A percentile compares a stretch with the other conserved stretches of the same genome.
Evolutionary conservation across 805 yeast genomes (phyloP).

Genomic region (Cyberlindnera americana): DNA sequence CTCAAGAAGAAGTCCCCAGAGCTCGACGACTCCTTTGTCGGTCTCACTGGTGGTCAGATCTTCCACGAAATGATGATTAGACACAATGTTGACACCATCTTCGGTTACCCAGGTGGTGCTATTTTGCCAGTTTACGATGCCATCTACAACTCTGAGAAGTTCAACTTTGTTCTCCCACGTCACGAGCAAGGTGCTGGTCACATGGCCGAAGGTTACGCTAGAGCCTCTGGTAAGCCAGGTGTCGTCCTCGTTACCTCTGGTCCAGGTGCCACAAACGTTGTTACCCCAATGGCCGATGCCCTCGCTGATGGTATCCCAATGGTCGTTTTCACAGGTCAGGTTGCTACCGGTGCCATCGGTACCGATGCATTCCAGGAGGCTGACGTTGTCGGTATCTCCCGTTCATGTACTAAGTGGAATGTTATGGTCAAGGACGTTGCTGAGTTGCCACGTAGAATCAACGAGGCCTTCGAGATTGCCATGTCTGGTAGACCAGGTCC

Average conservation of each 20-base stretch:
- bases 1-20: constrained; percentile 13
- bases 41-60: constrained; percentile 96
- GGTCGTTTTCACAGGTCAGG: constrained; percentile 97
- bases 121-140: constrained; percentile 97
- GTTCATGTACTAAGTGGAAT: constrained; percentile 98
- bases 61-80: constrained; percentile 98
- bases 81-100: constrained; percentile 91
- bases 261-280: constrained; percentile 97
- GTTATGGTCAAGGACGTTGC: constrained; percentile 96
- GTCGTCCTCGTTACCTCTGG: constrained; percentile 98
- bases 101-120: constrained; percentile 99
- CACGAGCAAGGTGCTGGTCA: constrained; percentile 99
- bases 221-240: constrained; percentile 94
- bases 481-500: constrained; percentile 98
- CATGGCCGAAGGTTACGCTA: constrained; percentile 99
- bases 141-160: constrained; percentile 83
- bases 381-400: constrained; percentile 92
- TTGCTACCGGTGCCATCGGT: constrained; percentile 91
- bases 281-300: constrained; percentile 99
- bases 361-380: constrained; percentile 99
- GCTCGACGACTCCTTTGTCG: constrained; percentile 87
- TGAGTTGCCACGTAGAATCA: constrained; percentile 91
- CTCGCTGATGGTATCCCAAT: constrained; percentile 95
- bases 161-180: constrained; percentile 87
- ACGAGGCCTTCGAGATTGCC: constrained; percentile 98